A percentile compares a stretch with the other conserved stretches of the same genome.
Evolutionary conservation across 768 basidiomycete genomes (phyloP).

Genomic region (Fistulinella prunicolor): DNA sequence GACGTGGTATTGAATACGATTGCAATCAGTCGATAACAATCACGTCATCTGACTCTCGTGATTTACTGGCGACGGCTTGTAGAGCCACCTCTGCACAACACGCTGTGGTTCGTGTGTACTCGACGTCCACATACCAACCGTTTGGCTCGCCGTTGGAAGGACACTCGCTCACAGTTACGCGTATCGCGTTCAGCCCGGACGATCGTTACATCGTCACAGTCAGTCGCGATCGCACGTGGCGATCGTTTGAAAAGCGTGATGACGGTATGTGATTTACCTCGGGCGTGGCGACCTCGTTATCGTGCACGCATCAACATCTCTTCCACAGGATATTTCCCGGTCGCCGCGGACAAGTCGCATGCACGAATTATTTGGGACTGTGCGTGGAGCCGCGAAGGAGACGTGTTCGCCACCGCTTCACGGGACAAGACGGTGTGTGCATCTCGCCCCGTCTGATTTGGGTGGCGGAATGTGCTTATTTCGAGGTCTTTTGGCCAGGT

Average conservation of each 20-base stretch:
- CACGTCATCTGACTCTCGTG: constrained; percentile 65
- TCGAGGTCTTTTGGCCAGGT: constrained; percentile 45
- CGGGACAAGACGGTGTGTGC: constrained; percentile 84
- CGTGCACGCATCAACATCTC: neutral
- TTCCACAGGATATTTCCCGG: constrained; percentile 52
- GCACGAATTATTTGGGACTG: constrained; percentile 95
- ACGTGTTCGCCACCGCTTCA: constrained; percentile 88
- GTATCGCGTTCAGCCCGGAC: constrained; percentile 85
- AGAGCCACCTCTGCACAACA: constrained; percentile 86
- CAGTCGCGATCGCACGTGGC: constrained; percentile 91
- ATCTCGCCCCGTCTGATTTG: neutral
- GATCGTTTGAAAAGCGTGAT: constrained; percentile 58
- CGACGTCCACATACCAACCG: constrained; percentile 64
- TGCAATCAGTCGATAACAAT: constrained; percentile 69
- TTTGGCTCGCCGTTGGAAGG: constrained; percentile 75
- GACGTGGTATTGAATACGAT: neutral
- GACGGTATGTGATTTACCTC: constrained; percentile 33
- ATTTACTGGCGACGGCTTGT: constrained; percentile 85
- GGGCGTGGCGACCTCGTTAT: neutral
- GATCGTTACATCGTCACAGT: constrained; percentile 78
- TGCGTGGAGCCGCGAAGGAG: constrained; percentile 74
- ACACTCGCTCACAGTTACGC: constrained; percentile 86
- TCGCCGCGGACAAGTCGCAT: constrained; percentile 80
- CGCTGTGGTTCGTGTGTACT: constrained; percentile 82
- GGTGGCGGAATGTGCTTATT: neutral